Percentiles rank a stretch among this genome's conserved stretches.
Conservation (phyloP, 2,329 filamentous ascomycete genomes). For the Sporothrix brasiliensis region DNA sequence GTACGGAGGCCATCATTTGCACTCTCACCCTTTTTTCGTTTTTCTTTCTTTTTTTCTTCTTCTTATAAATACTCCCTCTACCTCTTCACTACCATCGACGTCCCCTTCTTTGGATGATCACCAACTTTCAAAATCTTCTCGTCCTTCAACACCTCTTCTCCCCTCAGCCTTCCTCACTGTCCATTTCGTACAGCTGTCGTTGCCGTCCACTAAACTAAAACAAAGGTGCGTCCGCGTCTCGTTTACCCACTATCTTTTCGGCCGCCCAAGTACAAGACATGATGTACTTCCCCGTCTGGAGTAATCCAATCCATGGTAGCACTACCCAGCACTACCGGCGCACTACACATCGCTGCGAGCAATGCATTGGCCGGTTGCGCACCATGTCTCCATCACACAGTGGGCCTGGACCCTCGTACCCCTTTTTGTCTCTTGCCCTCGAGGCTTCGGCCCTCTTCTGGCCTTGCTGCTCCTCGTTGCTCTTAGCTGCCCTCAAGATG, state of each 20-base stretch:
- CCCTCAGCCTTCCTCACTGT: slow-evolving; percentile 1
- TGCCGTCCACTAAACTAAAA: slow-evolving; percentile 23
- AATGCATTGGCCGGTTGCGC: slow-evolving; percentile 21
- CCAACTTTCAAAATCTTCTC: background rate
- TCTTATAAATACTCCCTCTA: slow-evolving; percentile 13
- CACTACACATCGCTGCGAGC: slow-evolving; percentile 11
- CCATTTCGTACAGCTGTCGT: background rate
- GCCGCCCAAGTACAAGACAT: slow-evolving; percentile 27
- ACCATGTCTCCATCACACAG: slow-evolving; percentile 29
- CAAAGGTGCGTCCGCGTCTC: slow-evolving; percentile 26
- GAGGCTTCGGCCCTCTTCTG: background rate
- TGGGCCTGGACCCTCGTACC: slow-evolving; percentile 28
- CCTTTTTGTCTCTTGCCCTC: background rate
- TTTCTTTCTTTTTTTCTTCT: too few relatives aligned
- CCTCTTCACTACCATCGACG: background rate
- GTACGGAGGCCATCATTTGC: background rate
- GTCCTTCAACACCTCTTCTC: background rate
- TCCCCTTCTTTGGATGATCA: background rate
- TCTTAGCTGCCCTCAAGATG: background rate
- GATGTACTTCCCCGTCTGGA: slow-evolving; percentile 16
- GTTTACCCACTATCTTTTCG: slow-evolving; percentile 25
- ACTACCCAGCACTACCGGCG: slow-evolving; percentile 24
- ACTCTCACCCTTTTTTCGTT: too few relatives aligned
- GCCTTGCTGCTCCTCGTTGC: background rate
- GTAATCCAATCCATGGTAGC: background rate